Evolutionary conservation across 352 stramenopile species (phyloP), one percentile per base, ranked within the genome.

Genomic region (Phytophthora nicotianae): DNA sequence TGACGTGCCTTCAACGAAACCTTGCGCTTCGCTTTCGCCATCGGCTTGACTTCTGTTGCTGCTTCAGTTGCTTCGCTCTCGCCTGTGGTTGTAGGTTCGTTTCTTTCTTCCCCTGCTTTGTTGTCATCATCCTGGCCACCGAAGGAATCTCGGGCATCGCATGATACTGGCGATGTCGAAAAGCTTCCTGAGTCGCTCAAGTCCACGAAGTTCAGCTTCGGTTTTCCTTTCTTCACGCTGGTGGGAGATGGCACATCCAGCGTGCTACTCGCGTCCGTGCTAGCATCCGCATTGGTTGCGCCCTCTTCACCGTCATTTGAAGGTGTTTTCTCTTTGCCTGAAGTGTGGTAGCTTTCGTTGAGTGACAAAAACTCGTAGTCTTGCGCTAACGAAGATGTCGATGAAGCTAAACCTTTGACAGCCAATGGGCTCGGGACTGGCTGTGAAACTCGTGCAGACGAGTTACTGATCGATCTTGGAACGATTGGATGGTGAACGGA

Each of bases 301-400:
- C 27, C 42, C 19, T 57, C 32, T 17, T 16, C 47, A 20, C 27
- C 52, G 56, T 52, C 50, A 14, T 1, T 46, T 43, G 32, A 52
- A 23, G 60, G 56, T 4, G 20, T 14, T 17, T 58, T 50, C 1
- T 33, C 58, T 42, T 68, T 74, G 21, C n/a, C 58, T 46, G 57
- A 50, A 17, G 54, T 65, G 24, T 53, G 62, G 57, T 59, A 67
- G 3, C 29, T 37, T 13, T 75, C 61, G 3, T 68, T 40, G 9
- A 50, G 53, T 14, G 50, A 70, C 17, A 65, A 43, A 29, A 76
- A 58, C 14, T 81, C 61, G 32, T 69, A 68, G 23, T 75, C 68
- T 57, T 74, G 65, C 11, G 54, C 54, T 58, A 67, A 62, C 10
- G 60, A 72, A 1, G 68, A 68, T 24, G 63, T 65, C 20, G 57